Percentiles rank a stretch among this genome's conserved stretches.
Evolutionary conservation across 345 rosid genomes (phyloP).

Genomic region (Eucalyptus polyanthemos): DNA sequence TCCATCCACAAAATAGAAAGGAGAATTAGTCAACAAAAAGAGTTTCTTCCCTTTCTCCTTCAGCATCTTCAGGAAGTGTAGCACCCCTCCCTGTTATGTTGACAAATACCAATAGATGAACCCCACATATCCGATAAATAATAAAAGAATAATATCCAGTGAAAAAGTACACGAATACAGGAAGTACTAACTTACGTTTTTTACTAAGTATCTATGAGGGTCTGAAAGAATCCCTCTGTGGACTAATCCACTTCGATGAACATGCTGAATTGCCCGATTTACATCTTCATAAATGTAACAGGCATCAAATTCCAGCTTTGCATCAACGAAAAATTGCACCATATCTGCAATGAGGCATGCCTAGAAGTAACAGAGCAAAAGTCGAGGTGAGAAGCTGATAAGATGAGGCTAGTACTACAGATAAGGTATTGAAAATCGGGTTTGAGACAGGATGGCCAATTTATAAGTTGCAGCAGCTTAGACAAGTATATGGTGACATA

Average conservation of each 20-base stretch:
- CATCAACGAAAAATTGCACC: conserved; percentile 85
- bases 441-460: background rate
- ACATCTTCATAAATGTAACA: conserved; percentile 95
- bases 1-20: conserved; percentile 89
- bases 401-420: background rate
- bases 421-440: background rate
- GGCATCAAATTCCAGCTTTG: conserved; percentile 90
- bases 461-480: background rate
- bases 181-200: conserved; percentile 41
- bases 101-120: background rate
- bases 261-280: conserved; percentile 88
- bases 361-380: conserved; percentile 17
- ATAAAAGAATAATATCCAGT: background rate
- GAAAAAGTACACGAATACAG: background rate
- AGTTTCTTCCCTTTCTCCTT: conserved; percentile 92
- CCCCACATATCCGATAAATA: background rate
- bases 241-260: conserved; percentile 83
- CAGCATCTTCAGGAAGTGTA: conserved; percentile 58
- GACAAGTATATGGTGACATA: background rate
- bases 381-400: background rate
- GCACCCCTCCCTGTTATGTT: conserved; percentile 45
- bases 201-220: conserved; percentile 69
- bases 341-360: conserved; percentile 94
- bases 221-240: conserved; percentile 86
- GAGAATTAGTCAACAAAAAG: conserved; percentile 89